These are phyloP conservation scores for Trametes sp. DNA, from an alignment of 1,284 basidiomycete genomes.

Conservation along the genomic window DNA sequence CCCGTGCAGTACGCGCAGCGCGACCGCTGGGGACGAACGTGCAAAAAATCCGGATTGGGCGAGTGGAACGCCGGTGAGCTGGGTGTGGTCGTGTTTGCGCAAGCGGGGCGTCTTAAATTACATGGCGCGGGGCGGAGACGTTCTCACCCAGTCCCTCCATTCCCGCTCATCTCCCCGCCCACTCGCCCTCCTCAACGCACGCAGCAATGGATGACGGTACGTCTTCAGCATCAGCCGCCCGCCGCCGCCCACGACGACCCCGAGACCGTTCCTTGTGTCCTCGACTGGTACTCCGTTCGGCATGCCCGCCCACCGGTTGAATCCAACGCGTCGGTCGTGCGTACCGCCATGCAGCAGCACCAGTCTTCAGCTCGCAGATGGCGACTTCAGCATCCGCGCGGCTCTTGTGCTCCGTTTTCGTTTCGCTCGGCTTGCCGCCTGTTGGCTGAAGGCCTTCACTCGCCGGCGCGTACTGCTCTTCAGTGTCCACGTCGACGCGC, in stretches of 20 bases:
- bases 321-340: slow-evolving; percentile 24
- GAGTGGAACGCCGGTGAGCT: slow-evolving; percentile 29
- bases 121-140: slow-evolving; percentile 21
- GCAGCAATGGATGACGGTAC: slow-evolving; percentile 83
- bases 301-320: slow-evolving; percentile 37
- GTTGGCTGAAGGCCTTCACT: slow-evolving; percentile 44
- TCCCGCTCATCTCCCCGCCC: slow-evolving; percentile 21
- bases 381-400: slow-evolving; percentile 26
- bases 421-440: slow-evolving; percentile 32
- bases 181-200: slow-evolving; percentile 22
- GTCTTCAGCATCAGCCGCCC: slow-evolving; percentile 74
- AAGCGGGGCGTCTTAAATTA: slow-evolving; percentile 28
- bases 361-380: slow-evolving; percentile 39
- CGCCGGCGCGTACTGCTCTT: slow-evolving; percentile 24
- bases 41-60: slow-evolving; percentile 4
- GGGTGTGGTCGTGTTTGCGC: slow-evolving; percentile 44
- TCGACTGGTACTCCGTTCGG: slow-evolving; percentile 44
- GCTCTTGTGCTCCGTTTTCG: slow-evolving; percentile 18
- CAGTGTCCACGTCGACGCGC: slow-evolving; percentile 33
- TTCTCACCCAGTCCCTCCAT: slow-evolving; percentile 30
- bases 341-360: slow-evolving; percentile 27
- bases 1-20: neutral
- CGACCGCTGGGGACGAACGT: neutral
- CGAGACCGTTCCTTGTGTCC: slow-evolving; percentile 39
- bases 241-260: slow-evolving; percentile 44